These are phyloP conservation scores for Daedaleopsis sinensis DNA, from an alignment of 768 basidiomycete genomes.

Conservation along the genomic window DNA sequence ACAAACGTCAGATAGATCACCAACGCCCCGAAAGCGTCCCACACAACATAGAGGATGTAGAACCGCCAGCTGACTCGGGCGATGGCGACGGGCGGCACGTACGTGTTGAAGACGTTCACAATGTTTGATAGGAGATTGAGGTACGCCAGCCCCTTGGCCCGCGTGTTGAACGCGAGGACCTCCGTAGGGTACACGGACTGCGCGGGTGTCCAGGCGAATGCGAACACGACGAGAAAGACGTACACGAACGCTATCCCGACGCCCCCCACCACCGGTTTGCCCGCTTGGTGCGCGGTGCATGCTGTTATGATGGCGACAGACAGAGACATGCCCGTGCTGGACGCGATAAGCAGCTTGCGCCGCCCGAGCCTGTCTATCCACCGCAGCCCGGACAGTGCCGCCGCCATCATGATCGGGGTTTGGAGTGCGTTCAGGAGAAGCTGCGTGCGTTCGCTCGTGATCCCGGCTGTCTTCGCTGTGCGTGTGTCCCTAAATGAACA, in stretches of 20 bases:
- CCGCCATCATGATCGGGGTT: slow-evolving; percentile 36
- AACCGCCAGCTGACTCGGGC: slow-evolving; percentile 44
- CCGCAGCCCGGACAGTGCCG: slow-evolving; percentile 36
- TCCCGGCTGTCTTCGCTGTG: slow-evolving; percentile 37
- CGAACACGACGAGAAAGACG: slow-evolving; percentile 25
- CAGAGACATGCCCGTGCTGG: slow-evolving; percentile 30
- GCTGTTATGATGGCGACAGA: slow-evolving; percentile 37
- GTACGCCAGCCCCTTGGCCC: slow-evolving; percentile 77
- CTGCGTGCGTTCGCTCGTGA: slow-evolving; percentile 32
- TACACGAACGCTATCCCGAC: slow-evolving; percentile 33
- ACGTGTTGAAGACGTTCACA: slow-evolving; percentile 76
- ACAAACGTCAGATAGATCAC: slow-evolving; percentile 60
- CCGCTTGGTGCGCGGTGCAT: slow-evolving; percentile 34
- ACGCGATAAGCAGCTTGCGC: slow-evolving; percentile 35
- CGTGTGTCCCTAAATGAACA: background rate
- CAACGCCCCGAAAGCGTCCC: slow-evolving; percentile 60
- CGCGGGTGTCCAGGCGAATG: slow-evolving; percentile 53
- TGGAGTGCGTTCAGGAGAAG: slow-evolving; percentile 33
- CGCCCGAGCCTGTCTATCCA: slow-evolving; percentile 37
- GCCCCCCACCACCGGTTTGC: slow-evolving; percentile 30
- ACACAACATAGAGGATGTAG: slow-evolving; percentile 59
- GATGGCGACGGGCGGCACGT: slow-evolving; percentile 78
- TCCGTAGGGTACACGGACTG: slow-evolving; percentile 67
- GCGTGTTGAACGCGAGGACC: slow-evolving; percentile 68
- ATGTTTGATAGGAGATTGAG: slow-evolving; percentile 71